Percentiles rank a stretch among this genome's conserved stretches.
Conservation (phyloP, 495 filamentous ascomycete genomes). For the Opeltia flavorubescens region DNA sequence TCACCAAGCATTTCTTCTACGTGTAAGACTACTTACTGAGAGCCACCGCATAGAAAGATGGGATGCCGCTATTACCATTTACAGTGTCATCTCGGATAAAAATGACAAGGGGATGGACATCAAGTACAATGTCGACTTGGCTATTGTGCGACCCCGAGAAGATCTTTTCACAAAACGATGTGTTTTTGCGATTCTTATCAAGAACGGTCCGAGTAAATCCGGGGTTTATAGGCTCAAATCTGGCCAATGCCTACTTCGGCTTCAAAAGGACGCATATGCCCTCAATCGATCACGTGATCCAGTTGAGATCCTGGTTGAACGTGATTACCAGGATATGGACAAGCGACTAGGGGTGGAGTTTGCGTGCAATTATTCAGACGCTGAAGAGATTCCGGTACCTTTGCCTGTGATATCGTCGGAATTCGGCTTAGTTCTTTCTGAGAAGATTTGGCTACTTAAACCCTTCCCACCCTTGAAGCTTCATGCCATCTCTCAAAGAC, state of each 20-base stretch:
- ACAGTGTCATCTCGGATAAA: not conserved
- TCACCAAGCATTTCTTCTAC: not conserved
- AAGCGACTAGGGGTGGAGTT: not conserved
- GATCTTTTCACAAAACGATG: not conserved
- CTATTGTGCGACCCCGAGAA: not conserved
- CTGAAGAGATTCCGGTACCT: not conserved
- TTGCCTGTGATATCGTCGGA: not conserved
- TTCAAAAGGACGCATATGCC: not conserved
- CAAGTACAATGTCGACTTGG: conserved; percentile 5
- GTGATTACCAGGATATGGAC: not conserved
- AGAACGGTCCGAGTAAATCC: not conserved
- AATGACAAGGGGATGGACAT: not conserved
- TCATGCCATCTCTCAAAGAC: not conserved
- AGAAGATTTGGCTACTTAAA: not conserved
- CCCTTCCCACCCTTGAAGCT: conserved; percentile 1
- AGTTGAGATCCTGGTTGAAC: conserved; percentile 5
- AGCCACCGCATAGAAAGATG: not conserved
- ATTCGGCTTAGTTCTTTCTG: not conserved
- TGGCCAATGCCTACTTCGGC: conserved; percentile 1
- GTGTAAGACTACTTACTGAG: not conserved
- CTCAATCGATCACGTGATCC: not conserved
- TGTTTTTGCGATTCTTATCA: conserved; percentile 3
- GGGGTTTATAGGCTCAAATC: not conserved
- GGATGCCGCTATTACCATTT: conserved; percentile 3
- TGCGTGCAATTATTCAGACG: not conserved